phyloP scores from a whole-genome alignment of 768 basidiomycete species.

The Daedaleopsis sinensis region DNA sequence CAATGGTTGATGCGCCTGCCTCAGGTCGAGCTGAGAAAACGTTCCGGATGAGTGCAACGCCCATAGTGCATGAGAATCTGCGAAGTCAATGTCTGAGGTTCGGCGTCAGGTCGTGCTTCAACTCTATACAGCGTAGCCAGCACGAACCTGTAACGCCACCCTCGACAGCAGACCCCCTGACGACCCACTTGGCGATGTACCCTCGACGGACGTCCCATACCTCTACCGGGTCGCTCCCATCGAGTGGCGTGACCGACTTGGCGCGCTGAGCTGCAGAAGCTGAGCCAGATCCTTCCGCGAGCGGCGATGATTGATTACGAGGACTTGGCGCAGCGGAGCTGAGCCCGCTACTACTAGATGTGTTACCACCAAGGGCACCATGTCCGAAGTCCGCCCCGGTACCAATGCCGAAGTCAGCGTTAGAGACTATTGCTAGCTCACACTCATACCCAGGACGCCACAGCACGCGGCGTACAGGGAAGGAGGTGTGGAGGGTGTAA shows the following conservation, averaged over 20 bases:
- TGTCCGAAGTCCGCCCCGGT: slow-evolving; percentile 30
- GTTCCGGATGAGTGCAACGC: slow-evolving; percentile 74
- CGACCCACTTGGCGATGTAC: slow-evolving; percentile 83
- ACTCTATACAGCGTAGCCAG: background rate
- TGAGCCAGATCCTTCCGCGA: slow-evolving; percentile 10
- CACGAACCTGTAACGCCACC: slow-evolving; percentile 71
- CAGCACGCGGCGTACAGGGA: slow-evolving; percentile 68
- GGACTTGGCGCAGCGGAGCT: slow-evolving; percentile 25
- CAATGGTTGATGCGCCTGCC: slow-evolving; percentile 62
- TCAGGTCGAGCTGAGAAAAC: slow-evolving; percentile 79
- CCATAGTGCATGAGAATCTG: slow-evolving; percentile 73
- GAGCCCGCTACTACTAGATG: slow-evolving; percentile 9
- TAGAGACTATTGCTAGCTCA: slow-evolving; percentile 75
- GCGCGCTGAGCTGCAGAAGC: slow-evolving; percentile 11
- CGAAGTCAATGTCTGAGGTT: slow-evolving; percentile 63
- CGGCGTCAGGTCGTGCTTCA: background rate
- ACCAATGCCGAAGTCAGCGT: slow-evolving; percentile 55
- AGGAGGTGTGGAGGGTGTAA: slow-evolving; percentile 75
- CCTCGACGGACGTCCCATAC: slow-evolving; percentile 86
- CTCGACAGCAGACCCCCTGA: slow-evolving; percentile 64
- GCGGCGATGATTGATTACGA: slow-evolving; percentile 6
- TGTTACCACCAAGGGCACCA: background rate
- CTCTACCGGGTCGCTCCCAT: slow-evolving; percentile 62
- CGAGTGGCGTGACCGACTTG: slow-evolving; percentile 12
- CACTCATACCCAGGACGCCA: slow-evolving; percentile 82